Evolutionary conservation across 2,329 filamentous ascomycete genomes (phyloP), one percentile per base, ranked within the genome.

Genomic region (Diplocarpon rosae): DNA sequence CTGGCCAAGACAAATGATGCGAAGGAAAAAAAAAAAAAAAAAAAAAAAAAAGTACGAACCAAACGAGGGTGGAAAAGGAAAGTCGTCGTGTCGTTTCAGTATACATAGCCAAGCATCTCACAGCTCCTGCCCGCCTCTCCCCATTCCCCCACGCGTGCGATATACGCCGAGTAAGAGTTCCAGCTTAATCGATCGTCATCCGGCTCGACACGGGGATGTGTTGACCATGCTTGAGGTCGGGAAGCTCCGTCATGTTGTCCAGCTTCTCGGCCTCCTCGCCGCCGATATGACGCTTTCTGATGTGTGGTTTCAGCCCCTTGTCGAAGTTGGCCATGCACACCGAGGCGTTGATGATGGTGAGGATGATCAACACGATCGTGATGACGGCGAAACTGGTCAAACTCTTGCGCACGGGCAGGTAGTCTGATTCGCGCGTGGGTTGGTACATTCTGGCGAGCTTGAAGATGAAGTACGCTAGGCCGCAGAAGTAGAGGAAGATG

Each of bases 401-500:
- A 13, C 85, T 90, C 59, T 83, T 84, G 50, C 83, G 78, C 31
- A 92, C 90, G 4, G 90, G 82, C 41, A 72, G 62, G 68, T 96
- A 98, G 52, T 78, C 71, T 1, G 62, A 43, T 41, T 62, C 63
- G 55, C 78, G 75, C 35, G 63, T 63, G 10, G 76, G 69, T 55
- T 83, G 78, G 66, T 94, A 98, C 78, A 98, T 98, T 62, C 92
- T 85, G 48, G 92, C 83, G 43, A 98, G 78, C 73, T 98, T 98
- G 77, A 95, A 98, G 62, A 95, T 76, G 71, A 98, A 98, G 69
- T 96, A 98, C 46, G 81, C 86, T 53, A 96, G 75, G 32, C 81
- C 90, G 51, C 83, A 87, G 53, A 95, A 80, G 66, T 94, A 95
- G 46, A 95, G 74, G 42, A 89, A 68, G 57, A 96, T 90, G 60